Conservation (phyloP, 805 yeast genomes). For the Yamadazyma endophytica region DNA sequence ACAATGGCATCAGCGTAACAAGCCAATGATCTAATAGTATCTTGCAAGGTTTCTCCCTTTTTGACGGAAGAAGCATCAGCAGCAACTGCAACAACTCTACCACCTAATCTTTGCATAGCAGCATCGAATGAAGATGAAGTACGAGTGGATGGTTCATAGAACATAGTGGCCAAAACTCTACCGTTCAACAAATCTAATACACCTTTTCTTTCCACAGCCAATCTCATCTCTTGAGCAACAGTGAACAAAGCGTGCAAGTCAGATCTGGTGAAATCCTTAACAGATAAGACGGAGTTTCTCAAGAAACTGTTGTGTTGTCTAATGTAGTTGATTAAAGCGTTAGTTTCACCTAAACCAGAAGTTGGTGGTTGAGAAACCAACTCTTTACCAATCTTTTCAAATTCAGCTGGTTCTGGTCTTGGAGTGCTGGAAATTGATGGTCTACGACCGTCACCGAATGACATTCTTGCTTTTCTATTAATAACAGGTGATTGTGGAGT, state of each 20-base stretch:
- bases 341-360: constrained; percentile 67
- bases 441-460: constrained; percentile 32
- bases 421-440: constrained; percentile 32
- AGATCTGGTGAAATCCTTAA: constrained; percentile 78
- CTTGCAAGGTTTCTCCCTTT: constrained; percentile 98
- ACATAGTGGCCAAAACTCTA: constrained; percentile 87
- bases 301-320: constrained; percentile 86
- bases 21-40: constrained; percentile 90
- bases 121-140: constrained; percentile 96
- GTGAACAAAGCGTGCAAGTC: constrained; percentile 91
- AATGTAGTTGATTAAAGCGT: constrained; percentile 73
- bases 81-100: constrained; percentile 86
- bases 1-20: constrained; percentile 97
- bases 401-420: constrained; percentile 41
- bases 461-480: constrained; percentile 33
- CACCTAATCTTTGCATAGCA: constrained; percentile 99
- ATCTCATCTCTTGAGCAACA: constrained; percentile 96
- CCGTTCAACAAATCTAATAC: constrained; percentile 88
- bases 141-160: constrained; percentile 98
- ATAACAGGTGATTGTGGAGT: constrained; percentile 37
- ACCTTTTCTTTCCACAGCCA: constrained; percentile 95
- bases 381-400: constrained; percentile 55
- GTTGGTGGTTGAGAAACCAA: constrained; percentile 73
- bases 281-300: constrained; percentile 83
- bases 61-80: constrained; percentile 89